Evolutionary conservation across 1,284 basidiomycete species (phyloP), one percentile per base, ranked within the genome.

Genomic region (Laetiporus sulphureus): DNA sequence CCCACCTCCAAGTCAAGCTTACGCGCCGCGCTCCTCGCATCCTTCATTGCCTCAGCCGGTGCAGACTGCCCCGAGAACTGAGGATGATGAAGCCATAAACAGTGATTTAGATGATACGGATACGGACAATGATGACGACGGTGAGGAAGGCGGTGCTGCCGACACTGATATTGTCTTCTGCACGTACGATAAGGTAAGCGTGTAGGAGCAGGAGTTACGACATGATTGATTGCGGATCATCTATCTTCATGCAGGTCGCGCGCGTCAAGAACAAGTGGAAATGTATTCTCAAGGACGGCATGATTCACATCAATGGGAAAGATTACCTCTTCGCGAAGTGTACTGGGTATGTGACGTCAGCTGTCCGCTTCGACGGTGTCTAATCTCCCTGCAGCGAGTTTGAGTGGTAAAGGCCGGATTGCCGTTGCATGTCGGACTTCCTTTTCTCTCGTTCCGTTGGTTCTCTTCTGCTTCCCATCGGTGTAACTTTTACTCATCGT

Each of bases 231-330:
- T 27, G 21, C 40, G 32, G 8, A 18, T 35, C 25, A 21, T 12
- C 37, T 21, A 27, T 38, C 37, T 8, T 12, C 10, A 22, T 40
- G 5, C 49, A 94, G 92, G 93, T 97, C 27, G 91, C 94, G 45
- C 79, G 96, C 16, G 94, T 98, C 22, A 98, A 98, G 70, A 99
- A 98, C 73, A 99, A 98, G 72, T 99, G 96, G 96, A 99, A 99
- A 73, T 96, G 94, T 47, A 85, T 93, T n/a, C 77, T 99, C 47
- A 96, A 96, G 67, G 96, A 99, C 56, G 96, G 96, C 12, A 92
- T 99, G 79, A 91, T 98, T 43, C 91, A 94, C 56, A 81, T 98
- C 52, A 95, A 97, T 53, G 94, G 95, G 20, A 88, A 88, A 54
- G 96, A 99, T 60, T 99, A 99, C 66, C 75, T 99, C 21, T 99